Base-by-base conservation (phyloP, 2,329 filamentous ascomycete genomes). In the Ciborinia camelliae region DNA sequence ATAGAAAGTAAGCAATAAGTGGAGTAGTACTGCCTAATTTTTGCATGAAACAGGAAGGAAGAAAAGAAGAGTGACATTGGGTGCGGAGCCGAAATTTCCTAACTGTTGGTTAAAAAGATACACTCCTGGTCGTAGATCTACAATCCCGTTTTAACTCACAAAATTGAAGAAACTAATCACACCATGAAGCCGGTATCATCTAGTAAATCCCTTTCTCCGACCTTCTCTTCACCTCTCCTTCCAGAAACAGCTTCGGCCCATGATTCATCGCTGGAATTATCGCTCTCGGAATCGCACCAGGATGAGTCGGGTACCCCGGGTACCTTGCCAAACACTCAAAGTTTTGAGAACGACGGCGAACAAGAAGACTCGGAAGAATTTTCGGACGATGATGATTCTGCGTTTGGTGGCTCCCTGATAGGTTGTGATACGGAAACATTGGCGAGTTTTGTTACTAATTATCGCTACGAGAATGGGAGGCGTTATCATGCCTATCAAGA, bases 391-490 rank as follows among this genome's bases (percentile, higher is more conserved):
- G 63, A 59, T 32, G 69, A 71, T 30, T 69, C 65, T 35, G 67
- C 67, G 0, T 68, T 68, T 59, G 66, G 68, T 20, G 67, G 66
- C 5, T 69, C 65, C 4, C 50, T 69, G 30, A 67, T 68, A 43
- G 69, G 67, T 20, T 67, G 54, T 62, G 65, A 70, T 63, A 69
- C 67, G n/a, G 64, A 67, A 53, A 68, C 67, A 2, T 54, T 69
- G n/a, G 65, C 64, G 20, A 65, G 59, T 26, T 69, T 59, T 28
- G 70, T 71, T 26, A 72, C 69, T 20, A 65, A 67, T 47, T 71
- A 70, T 50, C 66, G 68, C 12, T 69, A 69, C 48, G 79, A 82
- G 64, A 81, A 81, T 64, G 80, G 81, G 4, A 75, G 81, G 1
- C 74, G 80, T 8, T 82, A 82, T 62, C 80, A 83, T 61, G 75